Conservation (phyloP, 75 land plant species). For the Isoetes taiwanensis region DNA sequence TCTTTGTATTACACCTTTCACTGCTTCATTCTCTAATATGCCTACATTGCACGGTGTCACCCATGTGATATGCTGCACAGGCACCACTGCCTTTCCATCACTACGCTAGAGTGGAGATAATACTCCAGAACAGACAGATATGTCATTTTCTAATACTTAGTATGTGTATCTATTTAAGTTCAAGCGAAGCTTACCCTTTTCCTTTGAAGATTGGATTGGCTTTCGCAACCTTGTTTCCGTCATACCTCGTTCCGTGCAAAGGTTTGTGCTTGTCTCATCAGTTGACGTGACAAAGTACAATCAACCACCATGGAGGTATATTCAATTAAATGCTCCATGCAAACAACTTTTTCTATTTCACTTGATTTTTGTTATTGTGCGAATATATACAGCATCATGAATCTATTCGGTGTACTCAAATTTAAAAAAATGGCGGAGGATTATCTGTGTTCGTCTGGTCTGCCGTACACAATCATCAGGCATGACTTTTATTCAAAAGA, state of each 20-base stretch:
- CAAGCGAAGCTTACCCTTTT: neutral
- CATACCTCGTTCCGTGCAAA: conserved; percentile 44
- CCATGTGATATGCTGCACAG: conserved; percentile 96
- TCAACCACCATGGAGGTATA: conserved; percentile 88
- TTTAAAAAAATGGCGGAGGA: conserved; percentile 95
- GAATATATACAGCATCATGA: conserved; percentile 56
- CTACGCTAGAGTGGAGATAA: conserved; percentile 91
- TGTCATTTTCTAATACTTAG: neutral
- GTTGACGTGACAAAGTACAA: conserved; percentile 85
- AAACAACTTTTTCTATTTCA: neutral
- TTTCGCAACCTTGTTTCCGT: conserved; percentile 68
- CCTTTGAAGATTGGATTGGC: conserved; percentile 77
- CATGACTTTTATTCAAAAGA: neutral
- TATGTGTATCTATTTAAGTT: neutral
- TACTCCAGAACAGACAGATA: conserved; percentile 90
- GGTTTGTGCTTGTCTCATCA: conserved; percentile 85
- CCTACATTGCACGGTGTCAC: conserved; percentile 59
- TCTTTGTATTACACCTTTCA: no score
- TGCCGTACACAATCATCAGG: conserved; percentile 97
- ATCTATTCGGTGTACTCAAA: conserved; percentile 93
- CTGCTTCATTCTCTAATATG: neutral
- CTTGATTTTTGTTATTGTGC: neutral
- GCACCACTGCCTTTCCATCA: conserved; percentile 97
- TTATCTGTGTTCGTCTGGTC: conserved; percentile 61
- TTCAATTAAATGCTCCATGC: neutral